Evolutionary conservation across 352 stramenopile species (phyloP).

Genomic region (Phytophthora syringae): DNA sequence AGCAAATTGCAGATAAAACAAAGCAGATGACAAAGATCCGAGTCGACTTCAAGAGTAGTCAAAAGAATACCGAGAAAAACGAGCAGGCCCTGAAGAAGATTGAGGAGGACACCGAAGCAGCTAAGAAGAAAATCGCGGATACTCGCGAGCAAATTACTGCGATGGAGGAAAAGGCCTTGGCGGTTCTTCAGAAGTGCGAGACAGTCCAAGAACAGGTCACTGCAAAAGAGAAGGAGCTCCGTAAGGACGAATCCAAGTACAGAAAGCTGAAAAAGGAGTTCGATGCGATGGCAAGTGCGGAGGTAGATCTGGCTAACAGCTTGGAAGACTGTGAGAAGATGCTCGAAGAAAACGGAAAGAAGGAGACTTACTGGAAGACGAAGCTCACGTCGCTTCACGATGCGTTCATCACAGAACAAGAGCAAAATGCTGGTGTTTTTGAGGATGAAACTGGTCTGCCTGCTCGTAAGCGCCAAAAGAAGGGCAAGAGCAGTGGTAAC

Average conservation of each 20-base stretch:
- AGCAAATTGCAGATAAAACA: constrained; percentile 88
- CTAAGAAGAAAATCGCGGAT: constrained; percentile 76
- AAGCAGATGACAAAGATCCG: constrained; percentile 90
- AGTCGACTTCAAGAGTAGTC: constrained; percentile 83
- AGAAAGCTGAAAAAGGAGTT: constrained; percentile 91
- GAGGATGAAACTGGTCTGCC: constrained; percentile 61
- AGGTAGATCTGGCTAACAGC: constrained; percentile 94
- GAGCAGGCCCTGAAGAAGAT: constrained; percentile 64
- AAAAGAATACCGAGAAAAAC: constrained; percentile 85
- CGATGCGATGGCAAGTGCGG: constrained; percentile 89
- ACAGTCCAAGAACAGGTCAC: constrained; percentile 88
- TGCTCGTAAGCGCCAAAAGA: constrained; percentile 57
- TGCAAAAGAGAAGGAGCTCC: constrained; percentile 83
- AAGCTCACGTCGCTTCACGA: constrained; percentile 77
- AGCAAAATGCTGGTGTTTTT: constrained; percentile 77
- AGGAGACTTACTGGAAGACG: constrained; percentile 85
- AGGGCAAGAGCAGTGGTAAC: constrained; percentile 36
- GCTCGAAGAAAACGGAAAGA: constrained; percentile 92
- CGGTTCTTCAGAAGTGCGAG: constrained; percentile 93
- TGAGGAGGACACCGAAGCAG: constrained; percentile 79
- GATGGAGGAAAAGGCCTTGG: constrained; percentile 93
- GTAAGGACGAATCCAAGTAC: constrained; percentile 82
- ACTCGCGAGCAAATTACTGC: constrained; percentile 90
- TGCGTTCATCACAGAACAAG: constrained; percentile 68
- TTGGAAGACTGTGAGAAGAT: constrained; percentile 94